phyloP scores from a whole-genome alignment of 2,329 filamentous ascomycete genomes.

The Septoria petroselini region DNA sequence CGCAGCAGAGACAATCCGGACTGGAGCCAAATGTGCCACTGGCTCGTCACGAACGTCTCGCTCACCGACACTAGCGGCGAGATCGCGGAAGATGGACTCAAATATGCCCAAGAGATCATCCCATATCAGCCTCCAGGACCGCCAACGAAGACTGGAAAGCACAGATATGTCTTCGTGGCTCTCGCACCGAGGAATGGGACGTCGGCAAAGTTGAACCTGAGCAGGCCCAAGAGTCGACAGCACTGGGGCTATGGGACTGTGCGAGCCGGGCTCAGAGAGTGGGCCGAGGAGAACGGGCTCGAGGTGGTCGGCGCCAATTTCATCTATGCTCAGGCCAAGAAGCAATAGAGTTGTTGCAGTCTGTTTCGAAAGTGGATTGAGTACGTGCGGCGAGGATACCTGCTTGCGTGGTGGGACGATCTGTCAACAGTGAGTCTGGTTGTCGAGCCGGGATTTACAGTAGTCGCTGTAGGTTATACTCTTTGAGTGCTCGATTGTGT shows the following conservation, averaged over 20 bases:
- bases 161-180: constrained; percentile 57
- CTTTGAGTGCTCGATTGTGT: no score
- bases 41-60: constrained; percentile 45
- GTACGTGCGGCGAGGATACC: no score
- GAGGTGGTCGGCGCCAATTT: constrained; percentile 50
- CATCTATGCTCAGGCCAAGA: constrained; percentile 48
- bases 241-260: constrained; percentile 56
- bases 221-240: constrained; percentile 49
- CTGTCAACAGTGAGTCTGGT: no score
- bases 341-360: constrained; percentile 44
- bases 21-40: constrained; percentile 59
- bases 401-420: no score
- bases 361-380: no score
- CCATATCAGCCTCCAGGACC: constrained; percentile 55
- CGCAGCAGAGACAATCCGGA: constrained; percentile 52
- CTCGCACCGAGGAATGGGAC: constrained; percentile 48
- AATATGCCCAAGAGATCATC: constrained; percentile 42
- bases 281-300: constrained; percentile 50
- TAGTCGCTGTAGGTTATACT: no score
- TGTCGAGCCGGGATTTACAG: no score
- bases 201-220: constrained; percentile 43
- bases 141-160: constrained; percentile 55
- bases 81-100: not conserved
- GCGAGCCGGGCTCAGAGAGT: constrained; percentile 51
- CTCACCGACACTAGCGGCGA: constrained; percentile 22